Conservation (phyloP, 805 yeast species). For the Schizosaccharomyces cryophilus region DNA sequence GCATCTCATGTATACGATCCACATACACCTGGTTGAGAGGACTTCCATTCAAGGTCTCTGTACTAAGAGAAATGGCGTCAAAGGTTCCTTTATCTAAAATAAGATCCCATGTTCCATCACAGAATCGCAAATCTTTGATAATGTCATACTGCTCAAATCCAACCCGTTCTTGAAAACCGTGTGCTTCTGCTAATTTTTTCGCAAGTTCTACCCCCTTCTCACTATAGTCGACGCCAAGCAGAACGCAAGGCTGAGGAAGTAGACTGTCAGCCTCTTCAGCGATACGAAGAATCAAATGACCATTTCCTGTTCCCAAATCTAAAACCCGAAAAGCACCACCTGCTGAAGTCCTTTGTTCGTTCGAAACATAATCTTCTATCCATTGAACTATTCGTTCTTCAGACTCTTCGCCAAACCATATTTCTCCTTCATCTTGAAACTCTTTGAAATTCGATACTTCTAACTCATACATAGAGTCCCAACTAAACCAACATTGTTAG, state of each 20-base stretch:
- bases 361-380: slow-evolving; percentile 22
- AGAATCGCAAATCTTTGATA: slow-evolving; percentile 17
- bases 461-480: slow-evolving; percentile 66
- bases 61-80: slow-evolving; percentile 85
- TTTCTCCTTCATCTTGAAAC: slow-evolving; percentile 74
- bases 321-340: slow-evolving; percentile 21
- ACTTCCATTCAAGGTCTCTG: slow-evolving; percentile 14
- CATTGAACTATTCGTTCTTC: slow-evolving; percentile 63
- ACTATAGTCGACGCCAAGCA: slow-evolving; percentile 67
- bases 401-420: slow-evolving; percentile 96
- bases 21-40: neutral
- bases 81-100: slow-evolving; percentile 85
- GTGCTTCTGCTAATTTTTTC: slow-evolving; percentile 22
- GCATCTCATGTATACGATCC: slow-evolving; percentile 12
- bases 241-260: neutral
- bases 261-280: slow-evolving; percentile 35
- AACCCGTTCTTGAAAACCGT: slow-evolving; percentile 16
- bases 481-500: slow-evolving; percentile 11
- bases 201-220: slow-evolving; percentile 62
- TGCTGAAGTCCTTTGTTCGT: neutral
- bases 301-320: slow-evolving; percentile 93
- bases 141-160: slow-evolving; percentile 49
- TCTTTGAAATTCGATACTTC: slow-evolving; percentile 49
- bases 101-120: slow-evolving; percentile 33
- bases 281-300: slow-evolving; percentile 42